Base-by-base conservation (phyloP, 129 eudicot genomes). In the Arctium minus region DNA sequence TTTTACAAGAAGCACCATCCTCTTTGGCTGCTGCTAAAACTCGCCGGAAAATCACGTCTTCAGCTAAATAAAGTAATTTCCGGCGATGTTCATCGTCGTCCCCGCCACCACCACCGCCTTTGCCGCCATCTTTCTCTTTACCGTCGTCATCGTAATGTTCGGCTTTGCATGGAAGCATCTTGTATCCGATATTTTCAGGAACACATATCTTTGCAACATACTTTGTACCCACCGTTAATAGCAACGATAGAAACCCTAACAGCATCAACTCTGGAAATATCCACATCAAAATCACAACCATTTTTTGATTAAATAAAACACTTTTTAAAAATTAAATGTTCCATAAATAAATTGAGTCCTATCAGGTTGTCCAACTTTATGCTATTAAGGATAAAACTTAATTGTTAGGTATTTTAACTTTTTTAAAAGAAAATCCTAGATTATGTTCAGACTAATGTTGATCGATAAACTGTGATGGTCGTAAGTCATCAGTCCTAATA, bases 171-270 rank as follows among this genome's bases (percentile, higher is more conserved):
- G 97, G 97, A 79, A 89, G 92, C 92, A 92, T 83, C 40, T 81
- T 90, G 76, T 89, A 77, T 22, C 92, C 93, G 22, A 90, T 79
- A 18, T 81, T 77, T 42, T 75, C 46, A 0, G 97, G 80, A 64
- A 92, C 91, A 68, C 97, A 92, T 68, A 92, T 90, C 70, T 85
- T 90, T 3, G 90, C 83, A 40, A 92, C 46, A 29, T 90, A 88
- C 18, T 78, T 50, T 37, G 97, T 87, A 10, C 93, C 93, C 70
- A 89, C 90, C 22, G 88, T 90, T 29, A 92, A 83, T 42, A 92
- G 83, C 40, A 92, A 79, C 4, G 97, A 92, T 80, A 92, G 36
- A 64, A 92, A 92, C 56, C 97, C 97, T 56, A 92, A 67, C 48
- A 92, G 71, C 97, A 92, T 92, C 80, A 92, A 70, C 79, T 92